A percentile compares a stretch with the other conserved stretches of the same genome.
These are phyloP conservation scores for Teratosphaeria viscida DNA, from an alignment of 2,329 filamentous ascomycete species.

Conservation along the genomic window DNA sequence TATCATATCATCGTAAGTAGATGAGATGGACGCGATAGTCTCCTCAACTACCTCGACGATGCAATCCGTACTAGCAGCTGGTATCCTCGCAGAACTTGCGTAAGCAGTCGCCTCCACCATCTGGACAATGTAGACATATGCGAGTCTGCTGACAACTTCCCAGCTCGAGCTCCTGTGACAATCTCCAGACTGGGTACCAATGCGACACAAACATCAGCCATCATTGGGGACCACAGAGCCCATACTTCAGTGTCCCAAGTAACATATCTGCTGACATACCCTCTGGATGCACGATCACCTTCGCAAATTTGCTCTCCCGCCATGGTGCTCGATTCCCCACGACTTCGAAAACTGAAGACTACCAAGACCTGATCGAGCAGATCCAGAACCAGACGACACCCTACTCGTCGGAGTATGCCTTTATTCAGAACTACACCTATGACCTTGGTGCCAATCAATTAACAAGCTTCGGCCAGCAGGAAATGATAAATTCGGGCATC, in stretches of 20 bases:
- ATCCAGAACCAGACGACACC: slow-evolving; percentile 49
- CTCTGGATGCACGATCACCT: slow-evolving; percentile 58
- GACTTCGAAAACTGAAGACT: slow-evolving; percentile 50
- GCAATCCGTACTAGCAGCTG: neutral
- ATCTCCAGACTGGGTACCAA: slow-evolving; percentile 43
- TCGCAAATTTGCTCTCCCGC: slow-evolving; percentile 70
- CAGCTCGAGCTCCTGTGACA: slow-evolving; percentile 13
- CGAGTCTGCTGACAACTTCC: neutral
- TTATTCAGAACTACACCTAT: slow-evolving; percentile 63
- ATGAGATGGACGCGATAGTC: too few relatives aligned
- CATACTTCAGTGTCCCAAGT: slow-evolving; percentile 67
- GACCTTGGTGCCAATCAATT: slow-evolving; percentile 58
- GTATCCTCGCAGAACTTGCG: neutral
- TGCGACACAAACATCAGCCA: slow-evolving; percentile 54
- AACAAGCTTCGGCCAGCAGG: slow-evolving; percentile 54
- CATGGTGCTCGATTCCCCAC: slow-evolving; percentile 82
- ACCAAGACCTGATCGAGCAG: slow-evolving; percentile 52
- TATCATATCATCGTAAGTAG: too few relatives aligned
- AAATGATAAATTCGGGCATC: slow-evolving; percentile 64
- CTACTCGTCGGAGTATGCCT: slow-evolving; percentile 56
- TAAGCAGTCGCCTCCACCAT: neutral
- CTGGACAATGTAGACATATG: neutral
- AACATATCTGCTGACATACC: slow-evolving; percentile 53
- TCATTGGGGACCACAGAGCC: slow-evolving; percentile 55
- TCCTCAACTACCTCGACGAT: neutral